A percentile compares a stretch with the other conserved stretches of the same genome.
These are phyloP conservation scores for Botryotinia narcissicola DNA, from an alignment of 2,329 filamentous ascomycete genomes.

Conservation along the genomic window DNA sequence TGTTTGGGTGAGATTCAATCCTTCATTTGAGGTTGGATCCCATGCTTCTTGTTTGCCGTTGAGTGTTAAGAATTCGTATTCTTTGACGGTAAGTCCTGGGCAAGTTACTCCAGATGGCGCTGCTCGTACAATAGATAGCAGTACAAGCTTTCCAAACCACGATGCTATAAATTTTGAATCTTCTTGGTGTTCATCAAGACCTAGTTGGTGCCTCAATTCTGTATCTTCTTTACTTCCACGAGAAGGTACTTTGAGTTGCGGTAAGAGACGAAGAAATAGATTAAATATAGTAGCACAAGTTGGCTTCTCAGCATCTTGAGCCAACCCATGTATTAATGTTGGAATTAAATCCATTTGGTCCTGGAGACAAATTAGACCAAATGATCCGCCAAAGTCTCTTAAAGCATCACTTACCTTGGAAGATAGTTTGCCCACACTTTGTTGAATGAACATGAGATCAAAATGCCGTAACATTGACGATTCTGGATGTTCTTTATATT, in stretches of 20 bases:
- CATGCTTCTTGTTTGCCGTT: conserved; percentile 68
- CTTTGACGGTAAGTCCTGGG: conserved; percentile 61
- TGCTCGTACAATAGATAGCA: conserved; percentile 54
- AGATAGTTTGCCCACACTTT: conserved; percentile 66
- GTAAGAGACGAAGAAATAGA: conserved; percentile 73
- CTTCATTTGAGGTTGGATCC: conserved; percentile 57
- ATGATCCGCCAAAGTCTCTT: not conserved
- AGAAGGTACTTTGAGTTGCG: conserved; percentile 67
- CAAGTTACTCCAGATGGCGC: conserved; percentile 38
- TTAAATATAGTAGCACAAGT: conserved; percentile 70
- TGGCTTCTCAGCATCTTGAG: conserved; percentile 54
- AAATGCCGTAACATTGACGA: conserved; percentile 79
- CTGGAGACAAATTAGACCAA: conserved; percentile 27
- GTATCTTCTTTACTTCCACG: conserved; percentile 77
- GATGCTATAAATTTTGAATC: conserved; percentile 73
- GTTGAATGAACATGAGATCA: conserved; percentile 84
- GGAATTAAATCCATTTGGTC: conserved; percentile 74
- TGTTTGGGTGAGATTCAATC: conserved; percentile 65
- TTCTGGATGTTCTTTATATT: conserved; percentile 74
- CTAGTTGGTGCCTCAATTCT: conserved; percentile 62
- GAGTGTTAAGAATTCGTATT: conserved; percentile 66
- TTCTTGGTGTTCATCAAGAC: conserved; percentile 56
- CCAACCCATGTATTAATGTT: conserved; percentile 64
- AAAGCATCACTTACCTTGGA: conserved; percentile 43
- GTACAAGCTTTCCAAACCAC: conserved; percentile 75